Conservation (phyloP, 768 basidiomycete species). For the Pholiota conissans region DNA sequence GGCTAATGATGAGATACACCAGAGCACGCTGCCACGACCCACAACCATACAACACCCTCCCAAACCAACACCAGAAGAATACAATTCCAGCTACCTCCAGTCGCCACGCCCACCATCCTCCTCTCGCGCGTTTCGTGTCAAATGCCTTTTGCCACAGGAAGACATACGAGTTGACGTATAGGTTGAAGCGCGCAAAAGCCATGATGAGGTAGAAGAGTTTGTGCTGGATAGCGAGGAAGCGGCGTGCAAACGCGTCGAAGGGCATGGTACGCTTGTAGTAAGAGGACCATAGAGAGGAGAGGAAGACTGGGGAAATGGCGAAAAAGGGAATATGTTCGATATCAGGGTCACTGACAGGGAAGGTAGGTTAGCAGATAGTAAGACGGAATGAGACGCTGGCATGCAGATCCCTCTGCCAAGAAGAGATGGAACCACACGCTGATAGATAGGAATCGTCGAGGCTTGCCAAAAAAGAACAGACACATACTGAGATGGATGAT, state of each 20-base stretch:
- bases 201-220: constrained; percentile 91
- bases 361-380: constrained; percentile 11
- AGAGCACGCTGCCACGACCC: constrained; percentile 71
- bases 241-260: constrained; percentile 68
- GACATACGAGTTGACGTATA: constrained; percentile 84
- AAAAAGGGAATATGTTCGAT: constrained; percentile 93
- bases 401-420: no score
- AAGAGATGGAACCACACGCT: no score
- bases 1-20: constrained; percentile 80
- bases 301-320: constrained; percentile 87
- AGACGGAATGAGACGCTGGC: no score
- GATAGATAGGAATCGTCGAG: no score
- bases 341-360: constrained; percentile 65
- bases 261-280: constrained; percentile 89
- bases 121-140: constrained; percentile 61
- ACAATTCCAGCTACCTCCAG: constrained; percentile 72
- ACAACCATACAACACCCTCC: constrained; percentile 64
- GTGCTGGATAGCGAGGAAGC: constrained; percentile 80
- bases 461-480: no score
- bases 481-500: constrained; percentile 97
- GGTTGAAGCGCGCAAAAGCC: constrained; percentile 90
- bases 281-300: constrained; percentile 85
- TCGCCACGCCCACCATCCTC: constrained; percentile 77
- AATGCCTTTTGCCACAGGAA: constrained; percentile 69
- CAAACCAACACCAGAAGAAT: constrained; percentile 93